Evolutionary conservation across 805 yeast species (phyloP).

Genomic region (Scheffersomyces coipomensis): DNA sequence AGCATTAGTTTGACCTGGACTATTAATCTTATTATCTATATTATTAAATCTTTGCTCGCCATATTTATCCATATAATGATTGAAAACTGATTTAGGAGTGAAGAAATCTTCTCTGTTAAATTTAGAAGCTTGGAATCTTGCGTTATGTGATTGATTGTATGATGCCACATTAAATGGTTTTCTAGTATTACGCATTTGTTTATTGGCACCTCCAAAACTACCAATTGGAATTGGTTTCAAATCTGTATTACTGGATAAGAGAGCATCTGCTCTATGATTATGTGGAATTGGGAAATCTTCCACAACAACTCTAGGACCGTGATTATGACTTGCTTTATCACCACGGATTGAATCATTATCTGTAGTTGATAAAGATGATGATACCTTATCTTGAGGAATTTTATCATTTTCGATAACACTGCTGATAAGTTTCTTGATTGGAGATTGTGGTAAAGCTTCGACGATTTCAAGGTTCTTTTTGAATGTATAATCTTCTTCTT

Average conservation of each 20-base stretch:
- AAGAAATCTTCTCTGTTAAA: constrained; percentile 71
- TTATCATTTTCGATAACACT: constrained; percentile 3
- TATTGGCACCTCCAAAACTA: constrained; percentile 14
- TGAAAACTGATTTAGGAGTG: constrained; percentile 74
- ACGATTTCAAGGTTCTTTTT: not conserved
- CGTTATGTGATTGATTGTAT: constrained; percentile 32
- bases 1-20: constrained; percentile 2
- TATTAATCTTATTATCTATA: constrained; percentile 1
- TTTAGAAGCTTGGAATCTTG: constrained; percentile 3
- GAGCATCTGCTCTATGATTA: constrained; percentile 43
- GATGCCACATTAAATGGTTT: constrained; percentile 69
- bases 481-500: constrained; percentile 16
- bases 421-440: constrained; percentile 9
- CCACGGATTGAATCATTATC: constrained; percentile 1
- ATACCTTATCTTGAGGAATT: not conserved
- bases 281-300: constrained; percentile 22
- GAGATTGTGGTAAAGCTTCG: constrained; percentile 9
- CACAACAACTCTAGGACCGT: not conserved
- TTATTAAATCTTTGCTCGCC: constrained; percentile 41
- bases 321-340: not conserved
- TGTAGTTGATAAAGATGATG: not conserved
- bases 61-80: constrained; percentile 66
- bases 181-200: constrained; percentile 41
- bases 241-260: constrained; percentile 35
- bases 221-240: constrained; percentile 41